Percentiles rank a stretch among this genome's conserved stretches.
Evolutionary conservation across 345 rosid species (phyloP).

Genomic region (Acer negundo): DNA sequence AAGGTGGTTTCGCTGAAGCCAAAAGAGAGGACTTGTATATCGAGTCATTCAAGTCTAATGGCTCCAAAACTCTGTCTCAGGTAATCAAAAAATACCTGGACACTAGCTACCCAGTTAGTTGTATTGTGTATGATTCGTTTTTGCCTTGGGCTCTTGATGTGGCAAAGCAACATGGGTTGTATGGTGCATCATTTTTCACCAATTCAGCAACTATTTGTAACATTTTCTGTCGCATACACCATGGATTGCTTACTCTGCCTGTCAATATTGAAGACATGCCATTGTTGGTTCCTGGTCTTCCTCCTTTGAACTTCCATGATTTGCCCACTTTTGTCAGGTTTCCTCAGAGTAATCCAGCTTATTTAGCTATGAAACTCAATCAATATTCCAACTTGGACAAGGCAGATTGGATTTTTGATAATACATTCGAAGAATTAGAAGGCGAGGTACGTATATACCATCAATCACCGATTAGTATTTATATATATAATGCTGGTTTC

Average conservation of each 20-base stretch:
- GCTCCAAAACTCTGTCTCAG: constrained; percentile 51
- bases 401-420: constrained; percentile 65
- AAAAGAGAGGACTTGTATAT: constrained; percentile 38
- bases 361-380: constrained; percentile 52
- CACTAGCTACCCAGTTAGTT: constrained; percentile 40
- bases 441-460: constrained; percentile 36
- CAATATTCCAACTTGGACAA: constrained; percentile 55
- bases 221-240: constrained; percentile 43
- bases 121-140: constrained; percentile 71
- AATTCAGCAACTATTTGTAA: constrained; percentile 53
- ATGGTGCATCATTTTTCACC: constrained; percentile 73
- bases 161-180: constrained; percentile 50
- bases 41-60: constrained; percentile 43
- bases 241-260: constrained; percentile 46
- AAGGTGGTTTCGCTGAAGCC: constrained; percentile 49
- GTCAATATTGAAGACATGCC: constrained; percentile 36
- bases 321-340: constrained; percentile 54
- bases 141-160: constrained; percentile 80
- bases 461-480: neutral
- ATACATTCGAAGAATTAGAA: constrained; percentile 61
- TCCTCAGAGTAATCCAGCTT: constrained; percentile 48
- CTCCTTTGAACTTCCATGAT: constrained; percentile 47
- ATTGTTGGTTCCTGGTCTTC: constrained; percentile 49
- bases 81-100: constrained; percentile 39
- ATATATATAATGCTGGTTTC: neutral